Evolutionary conservation across 345 rosid species (phyloP).

Genomic region (Euphorbia peplus): DNA sequence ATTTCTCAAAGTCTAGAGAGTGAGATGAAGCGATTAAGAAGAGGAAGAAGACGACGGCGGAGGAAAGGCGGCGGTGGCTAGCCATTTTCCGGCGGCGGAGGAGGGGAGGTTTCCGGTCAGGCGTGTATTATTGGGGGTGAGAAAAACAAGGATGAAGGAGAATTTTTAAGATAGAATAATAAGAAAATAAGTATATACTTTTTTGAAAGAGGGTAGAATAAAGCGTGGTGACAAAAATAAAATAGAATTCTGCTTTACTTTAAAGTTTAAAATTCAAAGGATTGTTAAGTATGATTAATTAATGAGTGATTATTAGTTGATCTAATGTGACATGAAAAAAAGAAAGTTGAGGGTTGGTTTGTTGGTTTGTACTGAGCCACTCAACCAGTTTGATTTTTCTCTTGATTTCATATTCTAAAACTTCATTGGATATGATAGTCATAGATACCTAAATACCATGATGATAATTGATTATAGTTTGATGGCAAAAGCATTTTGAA

Average conservation of each 20-base stretch:
- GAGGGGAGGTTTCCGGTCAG: not conserved
- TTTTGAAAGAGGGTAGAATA: not conserved
- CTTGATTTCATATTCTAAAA: not conserved
- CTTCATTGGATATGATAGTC: not conserved
- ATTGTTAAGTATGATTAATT: too few relatives aligned
- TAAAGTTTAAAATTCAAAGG: not conserved
- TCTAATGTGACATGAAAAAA: not conserved
- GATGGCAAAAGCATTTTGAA: too few relatives aligned
- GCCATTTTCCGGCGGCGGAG: constrained; percentile 36
- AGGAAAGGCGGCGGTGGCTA: constrained; percentile 41
- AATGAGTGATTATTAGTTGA: too few relatives aligned
- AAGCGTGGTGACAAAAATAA: not conserved
- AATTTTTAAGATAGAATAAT: not conserved
- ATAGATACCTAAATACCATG: not conserved
- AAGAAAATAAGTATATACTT: too few relatives aligned
- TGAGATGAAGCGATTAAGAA: constrained; percentile 55
- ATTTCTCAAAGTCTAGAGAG: constrained; percentile 34
- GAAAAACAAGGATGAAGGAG: not conserved
- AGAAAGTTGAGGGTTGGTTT: not conserved
- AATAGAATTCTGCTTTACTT: not conserved
- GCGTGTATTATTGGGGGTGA: not conserved
- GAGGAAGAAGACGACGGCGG: constrained; percentile 36
- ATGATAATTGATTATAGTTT: not conserved
- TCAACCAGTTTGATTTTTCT: not conserved
- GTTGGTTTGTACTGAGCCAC: not conserved